Conservation (phyloP, 225 moss, liverwort and hornwort genomes). For the Lunularia cruciata region DNA sequence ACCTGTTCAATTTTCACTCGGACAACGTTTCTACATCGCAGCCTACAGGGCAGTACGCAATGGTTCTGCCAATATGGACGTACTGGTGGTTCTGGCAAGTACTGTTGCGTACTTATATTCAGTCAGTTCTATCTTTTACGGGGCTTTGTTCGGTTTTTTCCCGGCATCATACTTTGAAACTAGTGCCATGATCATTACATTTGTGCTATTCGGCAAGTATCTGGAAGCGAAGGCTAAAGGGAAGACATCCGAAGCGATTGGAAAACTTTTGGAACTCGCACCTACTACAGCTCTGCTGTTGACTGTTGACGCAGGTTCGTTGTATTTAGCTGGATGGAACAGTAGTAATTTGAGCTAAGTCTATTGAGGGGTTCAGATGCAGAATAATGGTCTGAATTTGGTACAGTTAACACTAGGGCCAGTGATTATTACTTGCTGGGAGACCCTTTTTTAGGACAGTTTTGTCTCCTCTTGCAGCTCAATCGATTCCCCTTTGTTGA, state of each 20-base stretch:
- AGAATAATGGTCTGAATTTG: too few relatives aligned
- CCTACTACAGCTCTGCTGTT: conserved; percentile 80
- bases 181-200: conserved; percentile 93
- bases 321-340: too few relatives aligned
- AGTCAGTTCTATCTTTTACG: conserved; percentile 67
- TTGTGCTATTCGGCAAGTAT: conserved; percentile 88
- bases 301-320: conserved; percentile 48
- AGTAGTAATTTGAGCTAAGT: too few relatives aligned
- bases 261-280: conserved; percentile 84
- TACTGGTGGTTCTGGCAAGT: conserved; percentile 80
- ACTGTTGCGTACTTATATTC: conserved; percentile 82
- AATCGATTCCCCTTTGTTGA: too few relatives aligned
- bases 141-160: conserved; percentile 52
- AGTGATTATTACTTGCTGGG: too few relatives aligned
- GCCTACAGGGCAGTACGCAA: conserved; percentile 79
- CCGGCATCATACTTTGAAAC: conserved; percentile 89
- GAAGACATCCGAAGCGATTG: conserved; percentile 92
- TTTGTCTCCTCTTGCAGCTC: too few relatives aligned
- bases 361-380: too few relatives aligned
- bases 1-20: conserved; percentile 76
- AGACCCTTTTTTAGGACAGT: too few relatives aligned
- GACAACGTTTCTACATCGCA: conserved; percentile 75
- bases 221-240: conserved; percentile 91
- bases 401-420: too few relatives aligned
- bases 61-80: conserved; percentile 90